Evolutionary conservation across 257 asterid species (phyloP), one percentile per base, ranked within the genome.

Genomic region (Plectranthus barbatus): DNA sequence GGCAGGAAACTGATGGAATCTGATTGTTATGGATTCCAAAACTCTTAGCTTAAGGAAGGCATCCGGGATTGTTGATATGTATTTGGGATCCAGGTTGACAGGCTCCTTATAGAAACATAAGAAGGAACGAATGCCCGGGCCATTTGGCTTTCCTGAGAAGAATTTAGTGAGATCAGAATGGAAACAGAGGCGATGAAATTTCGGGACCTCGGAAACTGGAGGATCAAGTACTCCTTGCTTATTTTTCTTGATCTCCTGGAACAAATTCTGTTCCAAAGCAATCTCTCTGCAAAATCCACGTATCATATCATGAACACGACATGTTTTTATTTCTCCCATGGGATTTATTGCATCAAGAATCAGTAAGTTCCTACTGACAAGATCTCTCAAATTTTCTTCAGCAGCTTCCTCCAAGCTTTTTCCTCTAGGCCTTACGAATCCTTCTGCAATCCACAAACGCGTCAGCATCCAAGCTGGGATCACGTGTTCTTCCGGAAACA

Each of bases 401-500:
- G 88, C 87, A 24, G 48, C 33, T 60, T 66, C 66, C 71, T 84
- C 91, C 61, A 73, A 14, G 37, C 73, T 68, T 60, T 33, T 8
- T 8, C 58, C 64, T 11, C 5, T 42, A 9, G 8, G 41, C 41
- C 19, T 71, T 9, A 84, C 39, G 23, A 81, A 84, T 7, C 91
- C 91, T 60, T 84, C 91, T 0, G 91, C 85, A 0, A 81, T 75
- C 91, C 91, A 84, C 57, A 84, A 53, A 0, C 62, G 58, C 10
- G 69, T 64, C 51, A 84, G 66, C 57, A 64, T 81, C 80, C 82
- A 68, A 5, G 67, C 68, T 1, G 81, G 71, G 15, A 84, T 77
- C 67, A 67, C 74, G 1, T 37, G 60, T 34, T 76, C 83, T 48
- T 72, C 75, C 0, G 55, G 86, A 57, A 84, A 82, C 31, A 83